These are phyloP conservation scores for Waltiozyma sp. DNA, from an alignment of 1,139 yeast genomes.

Conservation along the genomic window DNA sequence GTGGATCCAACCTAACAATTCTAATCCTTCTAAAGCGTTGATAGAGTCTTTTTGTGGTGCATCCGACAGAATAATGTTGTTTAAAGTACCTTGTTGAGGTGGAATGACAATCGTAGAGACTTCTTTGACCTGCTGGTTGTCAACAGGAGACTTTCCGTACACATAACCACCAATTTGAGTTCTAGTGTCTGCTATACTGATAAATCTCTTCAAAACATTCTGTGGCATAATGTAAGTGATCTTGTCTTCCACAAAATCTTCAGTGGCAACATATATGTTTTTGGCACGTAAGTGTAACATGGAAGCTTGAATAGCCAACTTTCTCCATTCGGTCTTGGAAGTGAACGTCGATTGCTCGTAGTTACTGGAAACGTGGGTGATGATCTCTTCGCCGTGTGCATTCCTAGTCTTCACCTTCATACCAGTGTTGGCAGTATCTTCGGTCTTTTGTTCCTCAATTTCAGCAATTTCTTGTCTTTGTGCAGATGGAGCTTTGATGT, in stretches of 20 bases:
- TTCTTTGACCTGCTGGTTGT: conserved; percentile 66
- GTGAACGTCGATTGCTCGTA: conserved; percentile 79
- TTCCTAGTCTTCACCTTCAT: conserved; percentile 77
- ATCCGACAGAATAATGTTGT: conserved; percentile 52
- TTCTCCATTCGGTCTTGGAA: conserved; percentile 88
- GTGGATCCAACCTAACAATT: conserved; percentile 73
- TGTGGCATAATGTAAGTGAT: conserved; percentile 72
- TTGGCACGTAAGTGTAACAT: conserved; percentile 64
- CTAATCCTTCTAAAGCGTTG: conserved; percentile 35
- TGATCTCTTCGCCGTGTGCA: conserved; percentile 93
- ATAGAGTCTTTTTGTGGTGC: conserved; percentile 28
- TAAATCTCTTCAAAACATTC: conserved; percentile 65
- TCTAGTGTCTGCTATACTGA: conserved; percentile 72
- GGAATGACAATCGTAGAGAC: conserved; percentile 64
- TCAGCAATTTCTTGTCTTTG: conserved; percentile 75
- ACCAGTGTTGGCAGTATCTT: conserved; percentile 39
- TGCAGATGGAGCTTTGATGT: conserved; percentile 80
- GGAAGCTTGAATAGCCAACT: conserved; percentile 71
- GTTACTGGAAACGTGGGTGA: conserved; percentile 83
- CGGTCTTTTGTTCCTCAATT: conserved; percentile 47
- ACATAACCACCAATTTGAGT: conserved; percentile 76
- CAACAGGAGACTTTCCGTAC: conserved; percentile 68
- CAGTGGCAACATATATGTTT: conserved; percentile 63
- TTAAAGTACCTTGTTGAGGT: conserved; percentile 78
- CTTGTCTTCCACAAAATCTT: conserved; percentile 42